Conservation (phyloP, 2,329 filamentous ascomycete genomes). For the Gnomoniopsis smithogilvyi region DNA sequence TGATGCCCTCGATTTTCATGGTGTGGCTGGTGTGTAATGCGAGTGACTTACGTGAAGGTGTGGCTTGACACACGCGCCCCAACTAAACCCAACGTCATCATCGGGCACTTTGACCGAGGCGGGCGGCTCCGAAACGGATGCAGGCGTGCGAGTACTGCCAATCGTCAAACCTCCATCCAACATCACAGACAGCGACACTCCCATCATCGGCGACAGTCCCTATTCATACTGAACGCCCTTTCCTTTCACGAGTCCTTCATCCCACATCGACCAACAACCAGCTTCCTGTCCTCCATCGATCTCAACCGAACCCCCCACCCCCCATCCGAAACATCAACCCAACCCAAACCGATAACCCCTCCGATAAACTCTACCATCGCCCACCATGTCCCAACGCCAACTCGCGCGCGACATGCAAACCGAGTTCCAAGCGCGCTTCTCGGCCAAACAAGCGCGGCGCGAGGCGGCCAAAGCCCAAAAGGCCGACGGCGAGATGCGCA, state of each 20-base stretch:
- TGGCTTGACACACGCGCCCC: neutral
- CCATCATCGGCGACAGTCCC: neutral
- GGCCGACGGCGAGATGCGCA: slow-evolving; percentile 58
- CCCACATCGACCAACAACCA: neutral
- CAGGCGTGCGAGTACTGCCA: neutral
- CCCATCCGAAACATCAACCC: neutral
- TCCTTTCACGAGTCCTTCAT: neutral
- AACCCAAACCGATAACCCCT: neutral
- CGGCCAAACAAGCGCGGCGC: slow-evolving; percentile 59
- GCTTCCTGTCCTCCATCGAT: neutral
- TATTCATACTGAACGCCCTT: neutral
- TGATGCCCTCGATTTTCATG: slow-evolving; percentile 6
- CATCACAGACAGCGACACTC: no score
- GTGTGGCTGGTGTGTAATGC: no score
- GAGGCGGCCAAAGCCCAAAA: slow-evolving; percentile 60
- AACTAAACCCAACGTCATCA: neutral
- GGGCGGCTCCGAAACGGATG: neutral
- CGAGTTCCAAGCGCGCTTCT: slow-evolving; percentile 63
- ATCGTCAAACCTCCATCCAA: neutral
- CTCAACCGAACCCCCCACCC: neutral
- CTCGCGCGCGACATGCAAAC: slow-evolving; percentile 59
- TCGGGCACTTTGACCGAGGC: neutral
- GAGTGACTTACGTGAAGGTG: neutral
- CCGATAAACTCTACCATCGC: neutral
- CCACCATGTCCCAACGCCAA: slow-evolving; percentile 57